phyloP scores from a whole-genome alignment of 2,329 filamentous ascomycete genomes.

The Helotiales sp. region DNA sequence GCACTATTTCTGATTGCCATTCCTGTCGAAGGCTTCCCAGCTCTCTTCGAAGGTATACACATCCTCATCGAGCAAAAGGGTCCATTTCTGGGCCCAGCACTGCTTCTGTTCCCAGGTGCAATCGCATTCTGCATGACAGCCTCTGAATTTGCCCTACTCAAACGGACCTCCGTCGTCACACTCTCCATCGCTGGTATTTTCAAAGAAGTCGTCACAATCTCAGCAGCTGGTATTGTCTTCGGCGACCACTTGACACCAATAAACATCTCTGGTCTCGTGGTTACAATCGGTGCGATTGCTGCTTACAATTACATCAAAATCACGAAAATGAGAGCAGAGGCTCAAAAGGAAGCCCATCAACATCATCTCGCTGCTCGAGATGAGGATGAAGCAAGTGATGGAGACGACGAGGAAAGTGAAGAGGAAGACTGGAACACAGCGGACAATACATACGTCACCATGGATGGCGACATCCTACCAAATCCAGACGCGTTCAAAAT shows the following conservation, averaged over 20 bases:
- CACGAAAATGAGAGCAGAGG: conserved; percentile 79
- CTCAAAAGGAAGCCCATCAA: conserved; percentile 51
- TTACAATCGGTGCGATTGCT: conserved; percentile 83
- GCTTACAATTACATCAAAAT: conserved; percentile 97
- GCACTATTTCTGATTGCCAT: conserved; percentile 79
- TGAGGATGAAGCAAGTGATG: conserved; percentile 24
- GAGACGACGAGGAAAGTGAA: conserved; percentile 21
- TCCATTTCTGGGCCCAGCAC: conserved; percentile 60
- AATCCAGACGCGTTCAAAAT: conserved; percentile 12
- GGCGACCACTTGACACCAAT: conserved; percentile 83
- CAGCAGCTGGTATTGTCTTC: conserved; percentile 83
- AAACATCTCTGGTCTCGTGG: conserved; percentile 83
- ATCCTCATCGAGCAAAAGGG: conserved; percentile 69
- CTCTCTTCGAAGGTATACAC: conserved; percentile 65
- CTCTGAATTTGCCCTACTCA: conserved; percentile 90
- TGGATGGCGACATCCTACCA: conserved; percentile 33
- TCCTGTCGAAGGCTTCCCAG: conserved; percentile 76
- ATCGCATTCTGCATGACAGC: conserved; percentile 97
- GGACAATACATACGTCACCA: conserved; percentile 28
- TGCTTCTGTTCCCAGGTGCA: conserved; percentile 85
- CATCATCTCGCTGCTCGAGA: conserved; percentile 14
- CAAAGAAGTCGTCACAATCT: conserved; percentile 97
- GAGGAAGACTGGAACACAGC: conserved; percentile 30
- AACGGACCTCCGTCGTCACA: conserved; percentile 94
- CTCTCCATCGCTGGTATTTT: conserved; percentile 97